Evolutionary conservation across 2,329 filamentous ascomycete species (phyloP), one percentile per base, ranked within the genome.

Genomic region (Phaeosphaeria sp.): DNA sequence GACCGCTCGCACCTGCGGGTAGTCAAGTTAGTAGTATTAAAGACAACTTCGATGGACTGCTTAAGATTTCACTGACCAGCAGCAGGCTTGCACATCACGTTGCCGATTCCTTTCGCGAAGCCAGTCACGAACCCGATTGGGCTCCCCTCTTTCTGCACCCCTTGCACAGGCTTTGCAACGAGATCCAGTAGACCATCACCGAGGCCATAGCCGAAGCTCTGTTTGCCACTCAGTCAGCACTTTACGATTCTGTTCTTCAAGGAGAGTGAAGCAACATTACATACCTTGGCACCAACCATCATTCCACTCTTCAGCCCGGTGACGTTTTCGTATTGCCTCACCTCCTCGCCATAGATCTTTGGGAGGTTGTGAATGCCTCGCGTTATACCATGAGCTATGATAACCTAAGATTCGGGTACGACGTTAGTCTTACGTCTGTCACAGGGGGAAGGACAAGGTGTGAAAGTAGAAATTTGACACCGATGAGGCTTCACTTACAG

Each of bases 301-400:
- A 96, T 77, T 0, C 93, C 93, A 60, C 87, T 91, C 45, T 85
- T 82, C 49, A 96, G 78, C 47, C 87, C 89, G 0, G 90, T 92
- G 4, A 97, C 89, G 63, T 91, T 91, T 57, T 91, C 89, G 1
- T 84, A 80, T 8, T 89, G 87, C 6, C 91, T 84, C 0, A 96
- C 87, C 2, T 91, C 86, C 68, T 97, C 93, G 36, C 92, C 90
- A 71, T 96, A 96, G 1, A 96, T 79, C 64, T 86, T 88, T 0
- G 93, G 93, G 8, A 90, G 87, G 68, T 97, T 96, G 69, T 93
- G 90, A 73, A 96, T 96, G 0, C 92, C 93, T 74, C 89, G 89
- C 1, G 92, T 90, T 33, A 96, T 76, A 0, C 90, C 90, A 45
- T 96, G 79, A 50, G 90, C 91, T 59, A 96, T 89, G 68, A 94